Percentiles rank a stretch among this genome's conserved stretches.
Conservation (phyloP, 495 filamentous ascomycete species). For the Thermochaetoides thermophila region DNA sequence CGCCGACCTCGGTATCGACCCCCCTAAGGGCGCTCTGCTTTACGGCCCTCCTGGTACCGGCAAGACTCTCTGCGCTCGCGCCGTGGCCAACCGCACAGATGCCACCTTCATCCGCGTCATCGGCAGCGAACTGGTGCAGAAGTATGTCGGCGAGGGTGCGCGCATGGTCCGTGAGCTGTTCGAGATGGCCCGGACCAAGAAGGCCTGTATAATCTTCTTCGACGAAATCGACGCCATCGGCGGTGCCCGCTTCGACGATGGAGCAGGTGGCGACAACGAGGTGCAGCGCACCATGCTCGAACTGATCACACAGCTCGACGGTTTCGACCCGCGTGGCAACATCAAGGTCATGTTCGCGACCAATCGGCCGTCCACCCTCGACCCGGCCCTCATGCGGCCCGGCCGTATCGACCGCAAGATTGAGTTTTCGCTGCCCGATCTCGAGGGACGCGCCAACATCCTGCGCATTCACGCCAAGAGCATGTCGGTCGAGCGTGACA, state of each 20-base stretch:
- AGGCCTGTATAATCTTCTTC: conserved; percentile 99
- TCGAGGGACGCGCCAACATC: conserved; percentile 94
- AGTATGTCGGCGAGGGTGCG: conserved; percentile 96
- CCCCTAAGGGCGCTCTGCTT: conserved; percentile 90
- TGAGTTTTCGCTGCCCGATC: conserved; percentile 91
- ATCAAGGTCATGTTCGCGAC: conserved; percentile 99
- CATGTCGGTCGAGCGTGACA: conserved; percentile 97
- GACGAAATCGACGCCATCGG: conserved; percentile 98
- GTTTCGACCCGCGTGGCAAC: conserved; percentile 93
- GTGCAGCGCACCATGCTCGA: conserved; percentile 99
- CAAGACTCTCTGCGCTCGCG: conserved; percentile 94
- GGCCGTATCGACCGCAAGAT: conserved; percentile 98
- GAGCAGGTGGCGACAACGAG: conserved; percentile 95
- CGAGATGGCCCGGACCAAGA: conserved; percentile 99
- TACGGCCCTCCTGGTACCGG: conserved; percentile 96
- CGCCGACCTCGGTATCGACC: conserved; percentile 93
- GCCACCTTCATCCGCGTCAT: conserved; percentile 98
- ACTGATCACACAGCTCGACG: conserved; percentile 93
- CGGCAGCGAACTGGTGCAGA: conserved; percentile 91
- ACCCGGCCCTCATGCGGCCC: conserved; percentile 91
- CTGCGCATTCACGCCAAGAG: conserved; percentile 97
- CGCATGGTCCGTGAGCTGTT: conserved; percentile 97
- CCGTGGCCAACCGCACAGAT: conserved; percentile 93
- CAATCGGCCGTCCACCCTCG: conserved; percentile 88
- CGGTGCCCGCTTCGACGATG: conserved; percentile 96